Percentiles rank a stretch among this genome's conserved stretches.
phyloP scores from a whole-genome alignment of 2,329 filamentous ascomycete species.

The Falciphora oryzae region DNA sequence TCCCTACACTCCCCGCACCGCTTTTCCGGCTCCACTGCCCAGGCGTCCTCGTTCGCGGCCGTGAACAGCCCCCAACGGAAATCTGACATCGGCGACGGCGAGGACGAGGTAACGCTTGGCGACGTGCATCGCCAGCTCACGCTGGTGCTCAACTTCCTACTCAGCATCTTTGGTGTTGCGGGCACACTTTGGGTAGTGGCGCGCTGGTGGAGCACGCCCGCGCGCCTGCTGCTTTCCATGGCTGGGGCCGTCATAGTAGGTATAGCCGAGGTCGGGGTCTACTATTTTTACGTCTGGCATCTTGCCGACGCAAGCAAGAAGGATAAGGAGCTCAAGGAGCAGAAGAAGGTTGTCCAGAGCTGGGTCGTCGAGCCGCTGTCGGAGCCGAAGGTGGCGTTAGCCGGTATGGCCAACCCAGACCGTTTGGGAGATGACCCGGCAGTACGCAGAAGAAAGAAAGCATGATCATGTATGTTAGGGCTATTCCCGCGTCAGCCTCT shows the following conservation, averaged over 20 bases:
- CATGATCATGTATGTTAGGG: background rate
- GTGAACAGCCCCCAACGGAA: conserved; percentile 41
- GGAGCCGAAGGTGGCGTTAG: conserved; percentile 28
- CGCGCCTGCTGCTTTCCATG: conserved; percentile 65
- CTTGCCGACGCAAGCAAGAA: conserved; percentile 61
- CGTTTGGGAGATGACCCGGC: background rate
- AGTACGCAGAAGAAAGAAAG: conserved; percentile 6
- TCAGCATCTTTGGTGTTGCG: conserved; percentile 76
- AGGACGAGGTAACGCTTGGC: conserved; percentile 62
- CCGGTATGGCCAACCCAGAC: conserved; percentile 18
- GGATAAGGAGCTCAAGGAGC: conserved; percentile 55
- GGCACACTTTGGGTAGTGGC: conserved; percentile 74
- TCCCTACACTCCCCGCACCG: conserved; percentile 21
- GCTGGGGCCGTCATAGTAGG: conserved; percentile 64
- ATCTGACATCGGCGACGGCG: conserved; percentile 42
- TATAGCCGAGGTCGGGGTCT: conserved; percentile 71
- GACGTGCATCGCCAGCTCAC: conserved; percentile 78
- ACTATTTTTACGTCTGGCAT: conserved; percentile 67
- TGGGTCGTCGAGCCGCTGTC: conserved; percentile 50
- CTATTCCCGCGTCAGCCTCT: background rate
- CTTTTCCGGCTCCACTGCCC: conserved; percentile 53
- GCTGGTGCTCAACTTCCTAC: conserved; percentile 82
- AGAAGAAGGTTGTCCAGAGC: conserved; percentile 63
- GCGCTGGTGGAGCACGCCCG: conserved; percentile 68
- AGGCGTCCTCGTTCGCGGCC: conserved; percentile 45